Evolutionary conservation across 2,329 filamentous ascomycete species (phyloP), one percentile per base, ranked within the genome.

Genomic region (Colletotrichum chlorophyti): DNA sequence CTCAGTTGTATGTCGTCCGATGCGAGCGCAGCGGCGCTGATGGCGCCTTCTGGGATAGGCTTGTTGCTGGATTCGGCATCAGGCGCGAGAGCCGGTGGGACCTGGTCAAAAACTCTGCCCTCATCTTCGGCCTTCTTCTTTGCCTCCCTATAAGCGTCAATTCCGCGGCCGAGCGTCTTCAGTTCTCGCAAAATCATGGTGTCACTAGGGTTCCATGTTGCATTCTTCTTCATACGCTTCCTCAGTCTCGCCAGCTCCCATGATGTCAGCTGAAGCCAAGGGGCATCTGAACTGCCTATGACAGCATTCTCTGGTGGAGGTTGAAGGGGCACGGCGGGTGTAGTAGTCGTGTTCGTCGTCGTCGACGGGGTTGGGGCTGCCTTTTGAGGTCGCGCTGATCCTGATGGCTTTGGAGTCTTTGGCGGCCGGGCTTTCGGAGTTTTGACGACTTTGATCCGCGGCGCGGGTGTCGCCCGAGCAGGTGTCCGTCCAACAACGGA

Each of bases 161-260:
- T 79, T 3, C 87, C 87, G 40, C 91, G 86, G 1, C 87, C 87
- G 15, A 91, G 81, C 17, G 80, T 79, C 69, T 90, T 90, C 1
- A 95, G 82, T 72, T 94, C 91, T 26, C 91, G 82, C 14, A 89
- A 85, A 63, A 94, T 91, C 91, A 95, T 95, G 0, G 91, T 93
- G 65, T 91, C 89, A 62, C 90, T 93, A 0, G 91, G 91, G 3
- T 85, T 87, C 91, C 91, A 95, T 5, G 91, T 88, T 0, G 91
- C 89, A 68, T 95, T 95, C 80, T 95, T 95, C 82, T 95, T 95
- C 91, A 95, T 95, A 15, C 89, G 83, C 74, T 95, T 95, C 60
- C 91, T 81, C 7, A 95, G 79, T 62, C 86, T 83, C 1, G 86
- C 86, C 42, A 90, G 77, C 68, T 90, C 87, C 62, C 84, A 88